These are phyloP conservation scores for Porcisia hertigi DNA, from an alignment of 208 protist genomes.

Conservation along the genomic window DNA sequence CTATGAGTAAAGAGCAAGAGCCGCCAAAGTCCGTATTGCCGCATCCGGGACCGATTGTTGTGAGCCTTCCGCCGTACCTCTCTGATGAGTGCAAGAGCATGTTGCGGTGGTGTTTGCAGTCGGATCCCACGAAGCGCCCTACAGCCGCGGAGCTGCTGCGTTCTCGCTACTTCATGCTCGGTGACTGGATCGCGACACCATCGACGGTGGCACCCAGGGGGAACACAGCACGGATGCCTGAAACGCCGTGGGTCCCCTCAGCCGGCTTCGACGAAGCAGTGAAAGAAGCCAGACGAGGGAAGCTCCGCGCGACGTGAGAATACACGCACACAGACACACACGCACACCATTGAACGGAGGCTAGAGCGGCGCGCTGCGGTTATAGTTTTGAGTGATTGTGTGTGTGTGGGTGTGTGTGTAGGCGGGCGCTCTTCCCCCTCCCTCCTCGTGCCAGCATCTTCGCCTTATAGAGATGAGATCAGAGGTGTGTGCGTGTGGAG, in stretches of 20 bases:
- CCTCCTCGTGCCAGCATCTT: too few relatives aligned
- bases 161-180: constrained; percentile 72
- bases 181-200: constrained; percentile 56
- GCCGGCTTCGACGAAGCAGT: constrained; percentile 47
- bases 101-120: constrained; percentile 62
- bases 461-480: too few relatives aligned
- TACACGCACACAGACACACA: background rate
- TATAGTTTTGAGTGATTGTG: background rate
- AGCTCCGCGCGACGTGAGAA: constrained; percentile 11
- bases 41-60: constrained; percentile 19
- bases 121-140: constrained; percentile 49
- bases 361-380: background rate
- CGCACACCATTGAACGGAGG: background rate
- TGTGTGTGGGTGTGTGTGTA: too few relatives aligned
- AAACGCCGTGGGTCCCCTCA: constrained; percentile 54
- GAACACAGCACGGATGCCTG: constrained; percentile 18
- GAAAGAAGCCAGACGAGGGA: constrained; percentile 28
- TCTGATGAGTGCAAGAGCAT: constrained; percentile 65
- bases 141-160: constrained; percentile 69
- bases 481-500: too few relatives aligned
- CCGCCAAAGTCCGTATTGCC: constrained; percentile 28
- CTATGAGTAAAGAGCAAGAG: constrained; percentile 33
- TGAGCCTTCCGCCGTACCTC: constrained; percentile 58
- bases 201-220: constrained; percentile 15
- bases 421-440: background rate